Base-by-base conservation (phyloP, 495 filamentous ascomycete species). In the Mytilinidion resinicola region DNA sequence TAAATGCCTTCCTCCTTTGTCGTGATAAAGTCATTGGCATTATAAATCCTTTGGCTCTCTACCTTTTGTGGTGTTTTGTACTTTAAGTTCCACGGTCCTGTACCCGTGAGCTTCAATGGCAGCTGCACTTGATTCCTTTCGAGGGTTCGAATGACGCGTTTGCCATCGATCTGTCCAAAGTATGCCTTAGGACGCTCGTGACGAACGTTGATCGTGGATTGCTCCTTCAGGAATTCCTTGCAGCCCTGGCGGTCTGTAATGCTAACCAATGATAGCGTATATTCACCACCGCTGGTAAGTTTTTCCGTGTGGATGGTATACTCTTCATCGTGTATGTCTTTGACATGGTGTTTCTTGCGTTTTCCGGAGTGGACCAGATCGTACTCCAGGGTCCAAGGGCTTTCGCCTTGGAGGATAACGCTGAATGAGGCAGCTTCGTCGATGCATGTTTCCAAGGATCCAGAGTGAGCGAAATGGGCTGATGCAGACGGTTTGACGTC, bases 281-380 rank as follows among this genome's bases (percentile, higher is more conserved):
- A 95, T 63, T 96, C 90, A 49, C 93, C 93, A 51, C 93, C 93
- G 57, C 82, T 82, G 3, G 76, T 75, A 33, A 98, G 73, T 30
- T 80, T 77, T 2, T 85, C 78, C 0, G 91, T 97, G 30, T 78
- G 77, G 66, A 98, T 90, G 21, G 77, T 85, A 55, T 84, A 82
- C 15, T 77, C 63, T 19, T 78, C 71, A 11, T 73, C 75, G 12
- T 83, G 74, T 42, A 95, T 86, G 46, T 75, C 80, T 8, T 82
- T 75, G n/a, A 83, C 75, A 20, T 79, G 80, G 59, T 85, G 76
- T 47, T 87, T 85, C 21, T 79, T 83, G 51, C 89, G 81, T 73
- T 88, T 95, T 36, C 91, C 90, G 58, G 87, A 85, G 68, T 97
- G 88, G n/a, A 96, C 80, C 33, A 97, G 73, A 68, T 97, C 93